Percentiles rank a stretch among this genome's conserved stretches.
These are phyloP conservation scores for Ogataea sp. DNA, from an alignment of 805 yeast genomes.

Conservation along the genomic window DNA sequence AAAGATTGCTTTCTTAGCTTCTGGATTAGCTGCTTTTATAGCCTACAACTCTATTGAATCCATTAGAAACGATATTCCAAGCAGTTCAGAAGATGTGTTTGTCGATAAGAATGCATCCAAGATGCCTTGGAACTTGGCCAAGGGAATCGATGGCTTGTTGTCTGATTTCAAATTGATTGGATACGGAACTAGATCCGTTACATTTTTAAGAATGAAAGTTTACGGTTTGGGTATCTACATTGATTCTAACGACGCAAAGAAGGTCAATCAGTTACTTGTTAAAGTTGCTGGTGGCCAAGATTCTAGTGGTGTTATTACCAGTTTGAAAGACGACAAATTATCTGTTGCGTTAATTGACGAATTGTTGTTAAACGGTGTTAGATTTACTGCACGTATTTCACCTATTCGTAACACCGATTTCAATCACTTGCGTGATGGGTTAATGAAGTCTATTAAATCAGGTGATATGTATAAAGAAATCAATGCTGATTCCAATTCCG, in stretches of 20 bases:
- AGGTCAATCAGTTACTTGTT: slow-evolving; percentile 30
- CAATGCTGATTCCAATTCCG: slow-evolving; percentile 32
- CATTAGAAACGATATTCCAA: too few relatives aligned
- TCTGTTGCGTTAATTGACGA: slow-evolving; percentile 48
- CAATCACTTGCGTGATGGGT: slow-evolving; percentile 82
- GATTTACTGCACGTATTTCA: slow-evolving; percentile 65
- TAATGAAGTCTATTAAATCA: slow-evolving; percentile 70
- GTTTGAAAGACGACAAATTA: slow-evolving; percentile 38
- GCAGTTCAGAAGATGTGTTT: neutral
- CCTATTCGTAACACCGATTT: slow-evolving; percentile 91
- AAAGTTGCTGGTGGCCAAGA: too few relatives aligned
- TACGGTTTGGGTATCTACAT: slow-evolving; percentile 83
- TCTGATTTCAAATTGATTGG: slow-evolving; percentile 55
- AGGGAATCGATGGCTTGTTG: slow-evolving; percentile 3
- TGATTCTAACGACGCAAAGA: slow-evolving; percentile 45
- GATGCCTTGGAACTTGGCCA: slow-evolving; percentile 2
- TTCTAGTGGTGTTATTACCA: too few relatives aligned
- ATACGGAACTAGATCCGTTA: slow-evolving; percentile 74
- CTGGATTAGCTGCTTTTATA: too few relatives aligned
- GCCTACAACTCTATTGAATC: too few relatives aligned
- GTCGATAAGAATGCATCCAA: neutral
- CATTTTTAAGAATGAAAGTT: slow-evolving; percentile 75
- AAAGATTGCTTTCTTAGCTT: too few relatives aligned
- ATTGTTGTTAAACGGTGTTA: slow-evolving; percentile 50
- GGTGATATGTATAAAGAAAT: slow-evolving; percentile 48